These are phyloP conservation scores for Pleurotus eryngii DNA, from an alignment of 768 basidiomycete species.

Conservation along the genomic window DNA sequence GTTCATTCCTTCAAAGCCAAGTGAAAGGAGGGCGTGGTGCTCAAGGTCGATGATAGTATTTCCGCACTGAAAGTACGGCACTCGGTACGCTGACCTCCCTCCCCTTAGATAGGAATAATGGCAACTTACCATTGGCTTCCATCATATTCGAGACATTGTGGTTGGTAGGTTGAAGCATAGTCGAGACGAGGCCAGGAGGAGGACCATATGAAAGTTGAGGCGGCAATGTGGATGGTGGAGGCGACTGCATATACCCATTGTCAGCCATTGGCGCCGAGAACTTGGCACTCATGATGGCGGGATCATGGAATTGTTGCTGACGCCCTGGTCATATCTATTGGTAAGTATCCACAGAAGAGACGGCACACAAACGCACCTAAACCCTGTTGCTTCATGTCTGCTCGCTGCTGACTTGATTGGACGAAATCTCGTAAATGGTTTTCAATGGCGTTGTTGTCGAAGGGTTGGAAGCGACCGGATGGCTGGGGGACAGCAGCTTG, in stretches of 20 bases:
- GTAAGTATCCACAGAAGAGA: too few species aligned
- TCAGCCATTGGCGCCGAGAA: conserved; percentile 35
- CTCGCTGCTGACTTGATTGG: conserved; percentile 58
- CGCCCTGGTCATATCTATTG: too few species aligned
- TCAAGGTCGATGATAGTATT: conserved; percentile 72
- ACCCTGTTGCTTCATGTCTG: conserved; percentile 14
- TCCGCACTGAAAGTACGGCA: conserved; percentile 89
- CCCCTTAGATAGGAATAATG: conserved; percentile 59
- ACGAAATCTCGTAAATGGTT: conserved; percentile 77
- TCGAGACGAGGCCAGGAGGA: conserved; percentile 55
- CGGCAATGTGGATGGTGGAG: conserved; percentile 29
- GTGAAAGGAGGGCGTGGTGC: conserved; percentile 25
- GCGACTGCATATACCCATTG: conserved; percentile 2
- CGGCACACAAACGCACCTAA: neutral
- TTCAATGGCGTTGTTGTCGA: conserved; percentile 60
- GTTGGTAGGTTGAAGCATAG: conserved; percentile 6
- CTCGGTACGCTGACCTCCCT: conserved; percentile 85
- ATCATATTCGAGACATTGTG: conserved; percentile 4
- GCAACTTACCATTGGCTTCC: conserved; percentile 59
- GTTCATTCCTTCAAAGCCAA: conserved; percentile 37
- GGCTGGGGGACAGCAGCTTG: conserved; percentile 31
- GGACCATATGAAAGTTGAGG: conserved; percentile 47
- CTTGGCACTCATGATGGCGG: conserved; percentile 78
- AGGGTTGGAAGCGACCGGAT: conserved; percentile 51
- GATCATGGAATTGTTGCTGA: conserved; percentile 56